These are phyloP conservation scores for sweet orange (Citrus sinensis) DNA, from an alignment of 345 rosid species.

Conservation along the genomic window DNA sequence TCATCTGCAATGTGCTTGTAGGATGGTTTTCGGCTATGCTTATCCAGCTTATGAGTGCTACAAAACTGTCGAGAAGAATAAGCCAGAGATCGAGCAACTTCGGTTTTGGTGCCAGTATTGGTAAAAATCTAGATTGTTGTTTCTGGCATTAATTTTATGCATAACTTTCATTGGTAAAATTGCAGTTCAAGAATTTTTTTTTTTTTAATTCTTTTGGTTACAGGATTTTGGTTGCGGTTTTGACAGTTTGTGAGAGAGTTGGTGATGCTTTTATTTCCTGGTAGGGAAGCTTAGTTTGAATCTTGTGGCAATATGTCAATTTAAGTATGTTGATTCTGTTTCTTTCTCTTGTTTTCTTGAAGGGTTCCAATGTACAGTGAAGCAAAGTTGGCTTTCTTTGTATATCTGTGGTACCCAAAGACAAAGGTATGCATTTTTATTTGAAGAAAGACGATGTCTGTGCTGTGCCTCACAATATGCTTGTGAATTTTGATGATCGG, in stretches of 20 bases:
- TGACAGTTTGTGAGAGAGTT: constrained; percentile 58
- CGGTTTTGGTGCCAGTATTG: constrained; percentile 73
- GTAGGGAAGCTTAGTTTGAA: constrained; percentile 26
- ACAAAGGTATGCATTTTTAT: constrained; percentile 35
- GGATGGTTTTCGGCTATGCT: constrained; percentile 59
- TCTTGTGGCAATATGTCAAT: not conserved
- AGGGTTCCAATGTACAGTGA: constrained; percentile 77
- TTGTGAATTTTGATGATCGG: not conserved
- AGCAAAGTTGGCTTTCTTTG: constrained; percentile 60
- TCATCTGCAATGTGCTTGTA: constrained; percentile 14
- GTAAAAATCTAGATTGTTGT: constrained; percentile 18
- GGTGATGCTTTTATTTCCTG: constrained; percentile 68
- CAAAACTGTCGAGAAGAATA: constrained; percentile 55
- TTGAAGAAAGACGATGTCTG: not conserved
- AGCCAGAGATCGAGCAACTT: constrained; percentile 59
- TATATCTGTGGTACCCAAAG: constrained; percentile 72
- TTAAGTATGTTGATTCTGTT: not conserved
- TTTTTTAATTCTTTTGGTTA: constrained; percentile 11
- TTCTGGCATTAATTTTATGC: not conserved
- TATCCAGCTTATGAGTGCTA: constrained; percentile 69
- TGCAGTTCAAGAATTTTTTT: not conserved
- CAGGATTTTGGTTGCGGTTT: constrained; percentile 66
- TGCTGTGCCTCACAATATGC: not conserved
- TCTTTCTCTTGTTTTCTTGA: constrained; percentile 17
- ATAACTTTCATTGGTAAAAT: not conserved